These are phyloP conservation scores for Trifolium fragiferum DNA, from an alignment of 306 rosid genomes.

Conservation along the genomic window DNA sequence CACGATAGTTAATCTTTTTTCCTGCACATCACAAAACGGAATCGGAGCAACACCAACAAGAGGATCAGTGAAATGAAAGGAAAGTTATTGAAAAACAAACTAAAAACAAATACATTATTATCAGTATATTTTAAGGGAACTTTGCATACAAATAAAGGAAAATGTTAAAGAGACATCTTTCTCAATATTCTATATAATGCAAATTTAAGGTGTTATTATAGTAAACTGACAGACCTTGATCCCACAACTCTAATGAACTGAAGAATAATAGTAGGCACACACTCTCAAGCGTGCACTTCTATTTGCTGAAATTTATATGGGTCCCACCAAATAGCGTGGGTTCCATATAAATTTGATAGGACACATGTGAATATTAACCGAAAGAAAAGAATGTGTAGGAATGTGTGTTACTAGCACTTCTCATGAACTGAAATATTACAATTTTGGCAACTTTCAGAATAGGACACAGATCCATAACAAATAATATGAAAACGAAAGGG, in stretches of 20 bases:
- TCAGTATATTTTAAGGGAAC: slow-evolving; percentile 7
- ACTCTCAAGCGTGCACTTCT: too few relatives aligned
- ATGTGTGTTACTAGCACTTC: too few relatives aligned
- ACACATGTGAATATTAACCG: too few relatives aligned
- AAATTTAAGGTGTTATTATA: slow-evolving; percentile 8
- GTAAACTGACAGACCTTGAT: slow-evolving; percentile 9
- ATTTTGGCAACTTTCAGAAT: slow-evolving; percentile 13
- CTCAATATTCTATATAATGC: slow-evolving; percentile 4
- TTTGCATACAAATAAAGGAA: slow-evolving; percentile 6
- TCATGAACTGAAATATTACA: background rate
- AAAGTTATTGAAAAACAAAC: background rate
- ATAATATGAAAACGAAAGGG: slow-evolving; percentile 10
- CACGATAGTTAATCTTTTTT: background rate
- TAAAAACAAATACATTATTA: slow-evolving; percentile 26
- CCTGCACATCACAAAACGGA: slow-evolving; percentile 21
- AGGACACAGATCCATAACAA: slow-evolving; percentile 17
- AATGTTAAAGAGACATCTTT: slow-evolving; percentile 24
- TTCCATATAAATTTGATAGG: too few relatives aligned
- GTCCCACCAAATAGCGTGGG: too few relatives aligned
- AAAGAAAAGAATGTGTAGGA: too few relatives aligned
- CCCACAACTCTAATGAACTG: slow-evolving; percentile 1
- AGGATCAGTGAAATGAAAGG: slow-evolving; percentile 19
- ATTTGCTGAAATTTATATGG: too few relatives aligned
- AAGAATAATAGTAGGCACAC: background rate
- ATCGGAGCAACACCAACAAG: slow-evolving; percentile 18